Conservation (phyloP, 2,329 filamentous ascomycete genomes). For the Ploettnerulaceae sp. region DNA sequence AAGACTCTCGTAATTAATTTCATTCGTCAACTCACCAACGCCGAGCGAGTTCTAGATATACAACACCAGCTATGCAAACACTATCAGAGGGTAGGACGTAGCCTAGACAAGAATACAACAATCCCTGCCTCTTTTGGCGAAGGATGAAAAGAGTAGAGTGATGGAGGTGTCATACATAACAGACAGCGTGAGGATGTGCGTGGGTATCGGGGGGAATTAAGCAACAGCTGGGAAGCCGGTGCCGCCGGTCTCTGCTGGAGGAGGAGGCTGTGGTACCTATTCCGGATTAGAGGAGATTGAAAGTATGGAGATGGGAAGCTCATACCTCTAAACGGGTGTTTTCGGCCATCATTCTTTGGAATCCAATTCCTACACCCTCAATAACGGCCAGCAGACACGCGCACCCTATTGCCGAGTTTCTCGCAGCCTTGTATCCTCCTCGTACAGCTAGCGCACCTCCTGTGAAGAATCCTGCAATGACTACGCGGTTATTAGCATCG, state of each 20-base stretch:
- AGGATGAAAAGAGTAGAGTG: constrained; percentile 34
- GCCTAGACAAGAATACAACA: constrained; percentile 27
- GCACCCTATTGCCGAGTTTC: constrained; percentile 95
- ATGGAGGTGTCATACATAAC: constrained; percentile 19
- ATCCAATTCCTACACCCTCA: constrained; percentile 93
- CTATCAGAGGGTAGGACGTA: constrained; percentile 21
- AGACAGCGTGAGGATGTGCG: constrained; percentile 20
- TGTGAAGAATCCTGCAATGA: constrained; percentile 95
- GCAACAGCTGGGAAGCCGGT: constrained; percentile 32
- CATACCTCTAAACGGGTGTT: constrained; percentile 76
- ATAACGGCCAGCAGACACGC: constrained; percentile 92
- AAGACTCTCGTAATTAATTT: too few relatives aligned
- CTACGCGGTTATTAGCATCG: constrained; percentile 32
- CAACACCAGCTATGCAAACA: constrained; percentile 32
- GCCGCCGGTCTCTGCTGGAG: constrained; percentile 29
- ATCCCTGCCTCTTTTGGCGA: constrained; percentile 24
- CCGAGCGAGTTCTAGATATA: constrained; percentile 26
- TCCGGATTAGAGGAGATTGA: constrained; percentile 6
- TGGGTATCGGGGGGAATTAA: constrained; percentile 15
- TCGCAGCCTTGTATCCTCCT: constrained; percentile 84
- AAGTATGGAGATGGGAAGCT: neutral
- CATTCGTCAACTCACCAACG: constrained; percentile 18
- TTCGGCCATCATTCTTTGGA: constrained; percentile 90
- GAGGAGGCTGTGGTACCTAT: constrained; percentile 30
- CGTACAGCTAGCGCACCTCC: constrained; percentile 87